phyloP scores from a whole-genome alignment of 306 rosid species.

The Calophaca sinica region DNA sequence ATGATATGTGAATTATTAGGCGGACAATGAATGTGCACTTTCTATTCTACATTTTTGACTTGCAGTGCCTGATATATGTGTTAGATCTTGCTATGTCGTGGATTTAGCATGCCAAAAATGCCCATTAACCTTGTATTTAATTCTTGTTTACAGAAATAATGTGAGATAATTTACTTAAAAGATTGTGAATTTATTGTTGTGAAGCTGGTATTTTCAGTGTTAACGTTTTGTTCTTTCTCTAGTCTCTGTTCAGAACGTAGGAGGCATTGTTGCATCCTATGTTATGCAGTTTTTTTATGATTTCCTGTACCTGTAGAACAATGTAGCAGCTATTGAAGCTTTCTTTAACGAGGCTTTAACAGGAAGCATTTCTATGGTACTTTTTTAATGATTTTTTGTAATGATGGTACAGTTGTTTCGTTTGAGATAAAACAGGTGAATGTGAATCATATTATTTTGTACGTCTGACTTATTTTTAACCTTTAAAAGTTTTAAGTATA shows the following conservation, averaged over 20 bases:
- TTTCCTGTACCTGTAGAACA: slow-evolving; percentile 13
- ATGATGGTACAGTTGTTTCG: slow-evolving; percentile 3
- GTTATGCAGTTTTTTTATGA: slow-evolving; percentile 5
- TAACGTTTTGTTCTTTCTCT: neutral
- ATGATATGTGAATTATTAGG: neutral
- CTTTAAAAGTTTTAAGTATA: too few relatives aligned
- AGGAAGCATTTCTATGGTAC: slow-evolving; percentile 5
- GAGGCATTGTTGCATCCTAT: slow-evolving; percentile 11
- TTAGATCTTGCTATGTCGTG: neutral
- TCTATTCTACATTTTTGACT: neutral
- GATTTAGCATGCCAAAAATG: neutral
- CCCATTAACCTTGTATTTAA: neutral
- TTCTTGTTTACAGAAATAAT: neutral
- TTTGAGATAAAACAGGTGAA: too few relatives aligned
- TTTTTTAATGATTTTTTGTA: slow-evolving; percentile 9
- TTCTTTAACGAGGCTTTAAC: slow-evolving; percentile 19
- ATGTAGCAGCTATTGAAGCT: slow-evolving; percentile 16
- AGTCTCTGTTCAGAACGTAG: slow-evolving; percentile 4
- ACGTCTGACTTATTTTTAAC: too few relatives aligned
- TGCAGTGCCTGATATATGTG: slow-evolving; percentile 1
- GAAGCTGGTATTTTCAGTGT: slow-evolving; percentile 23
- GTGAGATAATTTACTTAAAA: neutral
- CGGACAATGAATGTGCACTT: slow-evolving; percentile 7
- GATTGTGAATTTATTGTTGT: neutral
- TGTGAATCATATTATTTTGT: too few relatives aligned